Base-by-base conservation (phyloP, 257 asterid genomes). In the Gentiana dahurica region DNA sequence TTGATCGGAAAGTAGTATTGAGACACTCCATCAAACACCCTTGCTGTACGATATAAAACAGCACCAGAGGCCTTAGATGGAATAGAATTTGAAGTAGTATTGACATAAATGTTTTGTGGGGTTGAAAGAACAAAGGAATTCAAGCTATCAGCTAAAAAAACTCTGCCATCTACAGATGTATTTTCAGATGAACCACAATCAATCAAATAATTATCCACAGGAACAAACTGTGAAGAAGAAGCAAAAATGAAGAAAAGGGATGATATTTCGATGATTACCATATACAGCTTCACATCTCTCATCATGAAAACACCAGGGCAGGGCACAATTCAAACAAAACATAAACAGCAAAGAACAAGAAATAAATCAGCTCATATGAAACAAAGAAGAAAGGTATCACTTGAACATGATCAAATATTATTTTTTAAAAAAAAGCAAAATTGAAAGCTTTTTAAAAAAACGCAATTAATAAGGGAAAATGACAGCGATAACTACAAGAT, bases 121-220 rank as follows among this genome's bases (percentile, higher is more conserved):
- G 72, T 73, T 34, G 57, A 46, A 56, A 64, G 63, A 51, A n/a
- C 1, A 43, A 51, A 34, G 6, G 68, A 65, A 61, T 48, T 62
- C 11, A 44, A 57, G 54, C 53, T 44, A 66, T 76, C 81, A 59
- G 78, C 72, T 13, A 68, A 41, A 57, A 76, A 76, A 55, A 76
- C 59, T 10, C 81, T 60, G 63, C 61, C 64, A 48, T 61, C 73
- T 36, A 68, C 35, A 2, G 73, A 44, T 46, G 64, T 68, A 65
- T 72, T 47, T 12, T 55, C 38, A 48, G 12, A 1, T 46, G 81
- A 72, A 32, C 81, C 81, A 52, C 81, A 76, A 57, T 76, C 60
- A 51, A 76, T 65, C 44, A 76, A 61, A 64, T 54, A 72, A 49
- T 68, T 68, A 71, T 76, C 75, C n/a, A 57, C 73, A 62, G 78